Evolutionary conservation across 106 monocot species (phyloP).

Genomic region (Agapanthus africanus): DNA sequence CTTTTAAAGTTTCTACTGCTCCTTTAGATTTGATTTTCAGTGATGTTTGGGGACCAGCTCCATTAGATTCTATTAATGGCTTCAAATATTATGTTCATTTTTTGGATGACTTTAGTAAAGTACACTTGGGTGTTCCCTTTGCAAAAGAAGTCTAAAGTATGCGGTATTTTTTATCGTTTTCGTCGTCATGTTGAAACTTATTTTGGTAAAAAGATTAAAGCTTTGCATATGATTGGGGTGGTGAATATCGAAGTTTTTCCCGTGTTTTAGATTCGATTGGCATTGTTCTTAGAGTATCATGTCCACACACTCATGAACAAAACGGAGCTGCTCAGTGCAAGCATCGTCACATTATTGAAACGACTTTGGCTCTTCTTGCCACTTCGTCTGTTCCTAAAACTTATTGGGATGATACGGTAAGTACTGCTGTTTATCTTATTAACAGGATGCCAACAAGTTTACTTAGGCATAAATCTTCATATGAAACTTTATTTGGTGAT

Average conservation of each 20-base stretch:
- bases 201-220: not conserved
- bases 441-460: not conserved
- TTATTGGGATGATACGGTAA: too few species aligned
- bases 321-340: too few species aligned
- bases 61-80: not conserved
- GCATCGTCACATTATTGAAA: too few species aligned
- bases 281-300: too few species aligned
- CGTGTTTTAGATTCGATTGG: too few species aligned
- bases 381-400: too few species aligned
- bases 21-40: not conserved
- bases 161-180: not conserved
- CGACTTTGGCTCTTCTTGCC: too few species aligned
- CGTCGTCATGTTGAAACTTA: not conserved
- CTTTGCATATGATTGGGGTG: not conserved
- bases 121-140: not conserved
- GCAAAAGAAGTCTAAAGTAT: not conserved
- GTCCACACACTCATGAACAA: too few species aligned
- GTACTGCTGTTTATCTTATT: too few species aligned
- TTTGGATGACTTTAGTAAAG: not conserved
- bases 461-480: not conserved
- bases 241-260: not conserved
- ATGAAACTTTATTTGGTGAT: not conserved
- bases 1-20: not conserved
- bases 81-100: not conserved
- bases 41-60: slow-evolving; percentile 7